Percentiles rank a stretch among this genome's conserved stretches.
phyloP scores from a whole-genome alignment of 2,329 filamentous ascomycete species.

The Stemphylium lycopersici region DNA sequence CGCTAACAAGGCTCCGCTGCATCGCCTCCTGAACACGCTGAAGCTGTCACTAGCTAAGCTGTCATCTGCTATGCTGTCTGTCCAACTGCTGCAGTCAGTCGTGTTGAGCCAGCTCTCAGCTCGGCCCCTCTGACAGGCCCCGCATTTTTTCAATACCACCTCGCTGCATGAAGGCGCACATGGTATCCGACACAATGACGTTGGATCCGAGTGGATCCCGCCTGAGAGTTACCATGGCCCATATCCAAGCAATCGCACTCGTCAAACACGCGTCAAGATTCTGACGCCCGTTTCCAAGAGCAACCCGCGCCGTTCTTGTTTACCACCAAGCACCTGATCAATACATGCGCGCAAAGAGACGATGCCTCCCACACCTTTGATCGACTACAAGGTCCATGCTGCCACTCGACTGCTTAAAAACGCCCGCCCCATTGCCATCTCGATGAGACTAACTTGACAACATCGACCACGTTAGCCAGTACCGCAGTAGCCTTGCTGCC shows the following conservation, averaged over 20 bases:
- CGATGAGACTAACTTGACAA: not conserved
- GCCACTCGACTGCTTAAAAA: not conserved
- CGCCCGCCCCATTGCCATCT: not conserved
- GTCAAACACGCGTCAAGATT: not conserved
- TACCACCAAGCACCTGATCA: not conserved
- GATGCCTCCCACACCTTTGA: not conserved
- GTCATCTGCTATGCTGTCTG: not conserved
- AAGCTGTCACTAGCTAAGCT: not conserved
- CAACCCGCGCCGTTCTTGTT: not conserved
- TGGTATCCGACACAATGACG: constrained; percentile 15
- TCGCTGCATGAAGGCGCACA: constrained; percentile 9
- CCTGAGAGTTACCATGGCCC: constrained; percentile 3
- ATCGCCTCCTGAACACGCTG: constrained; percentile 2
- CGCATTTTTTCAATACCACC: constrained; percentile 12
- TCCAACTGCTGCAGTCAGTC: not conserved
- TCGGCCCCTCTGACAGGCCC: constrained; percentile 8
- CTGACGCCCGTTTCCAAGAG: constrained; percentile 7
- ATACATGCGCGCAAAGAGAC: not conserved
- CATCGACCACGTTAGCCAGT: not conserved
- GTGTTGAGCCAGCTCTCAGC: constrained; percentile 6
- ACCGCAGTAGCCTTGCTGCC: not conserved
- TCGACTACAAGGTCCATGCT: not conserved
- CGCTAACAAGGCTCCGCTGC: not conserved
- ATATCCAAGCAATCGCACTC: not conserved
- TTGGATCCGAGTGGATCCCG: constrained; percentile 4